A percentile compares a stretch with the other conserved stretches of the same genome.
These are phyloP conservation scores for Tylopilus intermedius DNA, from an alignment of 768 basidiomycete species.

Conservation along the genomic window DNA sequence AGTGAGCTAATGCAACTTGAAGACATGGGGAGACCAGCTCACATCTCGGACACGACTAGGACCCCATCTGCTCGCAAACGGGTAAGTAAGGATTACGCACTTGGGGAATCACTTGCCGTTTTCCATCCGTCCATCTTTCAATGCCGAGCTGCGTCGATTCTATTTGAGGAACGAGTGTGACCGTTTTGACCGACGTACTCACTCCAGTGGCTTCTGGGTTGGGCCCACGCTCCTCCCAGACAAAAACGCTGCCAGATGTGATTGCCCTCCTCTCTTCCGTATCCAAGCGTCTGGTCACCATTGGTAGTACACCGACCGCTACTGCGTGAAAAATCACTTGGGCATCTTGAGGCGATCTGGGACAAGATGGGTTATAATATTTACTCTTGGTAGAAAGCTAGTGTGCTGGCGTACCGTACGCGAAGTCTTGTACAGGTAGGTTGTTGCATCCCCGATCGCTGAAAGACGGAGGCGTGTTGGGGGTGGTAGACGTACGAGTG, in stretches of 20 bases:
- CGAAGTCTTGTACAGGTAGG: conserved; percentile 66
- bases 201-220: conserved; percentile 65
- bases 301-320: conserved; percentile 48
- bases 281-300: conserved; percentile 68
- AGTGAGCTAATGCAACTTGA: conserved; percentile 1
- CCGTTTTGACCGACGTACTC: conserved; percentile 22
- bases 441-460: conserved; percentile 45
- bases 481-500: conserved; percentile 19
- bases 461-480: conserved; percentile 9
- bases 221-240: conserved; percentile 79
- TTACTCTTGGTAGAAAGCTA: neutral
- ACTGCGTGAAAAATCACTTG: conserved; percentile 75
- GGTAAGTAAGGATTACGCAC: neutral
- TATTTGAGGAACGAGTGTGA: conserved; percentile 6
- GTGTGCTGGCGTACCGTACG: conserved; percentile 33
- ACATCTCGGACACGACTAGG: conserved; percentile 75
- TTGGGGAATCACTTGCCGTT: conserved; percentile 28
- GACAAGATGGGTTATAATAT: neutral
- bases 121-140: conserved; percentile 79
- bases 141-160: conserved; percentile 54
- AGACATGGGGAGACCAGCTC: conserved; percentile 24
- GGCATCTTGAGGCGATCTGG: conserved; percentile 57
- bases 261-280: conserved; percentile 71
- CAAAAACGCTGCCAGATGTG: conserved; percentile 67
- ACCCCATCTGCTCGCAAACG: conserved; percentile 51